Percentiles rank a stretch among this genome's conserved stretches.
phyloP scores from a whole-genome alignment of 192 early-diverging fungal genomes.

The Phlyctochytrium bullatum region DNA sequence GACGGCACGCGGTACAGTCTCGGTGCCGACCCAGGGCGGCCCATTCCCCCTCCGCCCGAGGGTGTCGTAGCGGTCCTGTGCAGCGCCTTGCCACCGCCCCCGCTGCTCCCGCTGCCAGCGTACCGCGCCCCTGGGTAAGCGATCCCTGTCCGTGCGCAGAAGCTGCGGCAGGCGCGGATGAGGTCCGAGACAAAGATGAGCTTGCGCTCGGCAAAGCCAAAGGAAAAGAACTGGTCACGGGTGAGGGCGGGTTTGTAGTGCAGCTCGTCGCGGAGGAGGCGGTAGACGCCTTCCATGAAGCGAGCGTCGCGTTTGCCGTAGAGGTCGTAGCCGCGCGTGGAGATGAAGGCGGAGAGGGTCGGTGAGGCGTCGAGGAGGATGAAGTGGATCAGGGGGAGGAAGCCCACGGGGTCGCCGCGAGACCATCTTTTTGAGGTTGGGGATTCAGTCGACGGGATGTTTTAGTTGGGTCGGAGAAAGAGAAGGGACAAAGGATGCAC shows the following conservation, averaged over 20 bases:
- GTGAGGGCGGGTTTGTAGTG: slow-evolving; percentile 47
- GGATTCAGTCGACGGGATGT: no score
- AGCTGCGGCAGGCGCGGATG: background rate
- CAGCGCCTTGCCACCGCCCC: no score
- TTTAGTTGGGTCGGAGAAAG: no score
- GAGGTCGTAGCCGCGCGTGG: slow-evolving; percentile 36
- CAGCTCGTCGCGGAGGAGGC: slow-evolving; percentile 52
- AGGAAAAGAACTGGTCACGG: slow-evolving; percentile 46
- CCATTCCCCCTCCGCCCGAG: no score
- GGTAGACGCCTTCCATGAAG: slow-evolving; percentile 50
- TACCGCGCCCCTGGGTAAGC: background rate
- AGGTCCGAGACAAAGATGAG: slow-evolving; percentile 40
- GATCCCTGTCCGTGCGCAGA: background rate
- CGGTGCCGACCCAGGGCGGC: no score
- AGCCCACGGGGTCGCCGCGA: slow-evolving; percentile 44
- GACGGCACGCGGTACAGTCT: no score
- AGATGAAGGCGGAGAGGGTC: slow-evolving; percentile 37
- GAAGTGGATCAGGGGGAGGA: slow-evolving; percentile 58
- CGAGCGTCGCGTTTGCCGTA: slow-evolving; percentile 50
- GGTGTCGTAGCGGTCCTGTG: no score
- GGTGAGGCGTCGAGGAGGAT: slow-evolving; percentile 50
- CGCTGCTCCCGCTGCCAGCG: background rate
- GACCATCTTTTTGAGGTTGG: no score
- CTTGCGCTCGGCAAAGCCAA: slow-evolving; percentile 52
- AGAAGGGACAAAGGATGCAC: background rate